These are phyloP conservation scores for Alternaria arborescens DNA, from an alignment of 2,329 filamentous ascomycete genomes.

Conservation along the genomic window DNA sequence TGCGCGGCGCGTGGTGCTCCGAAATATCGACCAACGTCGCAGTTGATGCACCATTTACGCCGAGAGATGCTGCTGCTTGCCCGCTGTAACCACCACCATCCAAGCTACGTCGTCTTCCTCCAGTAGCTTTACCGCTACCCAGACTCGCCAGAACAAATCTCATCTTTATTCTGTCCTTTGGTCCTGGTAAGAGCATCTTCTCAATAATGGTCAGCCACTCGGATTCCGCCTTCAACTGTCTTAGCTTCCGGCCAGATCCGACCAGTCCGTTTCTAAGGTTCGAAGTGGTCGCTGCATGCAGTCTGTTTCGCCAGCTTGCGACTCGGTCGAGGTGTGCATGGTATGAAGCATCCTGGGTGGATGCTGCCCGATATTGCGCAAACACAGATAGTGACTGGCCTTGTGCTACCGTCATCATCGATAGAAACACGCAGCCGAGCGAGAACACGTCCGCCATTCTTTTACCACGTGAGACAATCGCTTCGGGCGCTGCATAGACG, in stretches of 20 bases:
- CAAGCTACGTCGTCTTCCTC: conserved; percentile 45
- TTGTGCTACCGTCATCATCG: conserved; percentile 51
- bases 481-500: conserved; percentile 51
- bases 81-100: conserved; percentile 47
- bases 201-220: conserved; percentile 49
- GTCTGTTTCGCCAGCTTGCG: conserved; percentile 43
- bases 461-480: conserved; percentile 48
- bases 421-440: conserved; percentile 51
- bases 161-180: conserved; percentile 49
- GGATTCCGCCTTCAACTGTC: conserved; percentile 45
- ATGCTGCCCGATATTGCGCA: conserved; percentile 44
- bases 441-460: conserved; percentile 52
- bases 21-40: conserved; percentile 28
- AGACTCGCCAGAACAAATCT: conserved; percentile 38
- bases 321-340: conserved; percentile 52
- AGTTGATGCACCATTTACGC: conserved; percentile 19
- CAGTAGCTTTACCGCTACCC: conserved; percentile 39
- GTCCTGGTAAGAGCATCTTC: conserved; percentile 46
- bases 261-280: conserved; percentile 40
- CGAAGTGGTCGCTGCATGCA: conserved; percentile 43
- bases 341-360: conserved; percentile 49
- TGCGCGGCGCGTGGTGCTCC: conserved; percentile 21
- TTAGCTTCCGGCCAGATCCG: conserved; percentile 40
- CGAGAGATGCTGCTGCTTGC: conserved; percentile 34
- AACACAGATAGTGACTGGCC: conserved; percentile 47